A percentile compares a stretch with the other conserved stretches of the same genome.
phyloP scores from a whole-genome alignment of 805 yeast species.

The Wickerhamiella hasegawae region DNA sequence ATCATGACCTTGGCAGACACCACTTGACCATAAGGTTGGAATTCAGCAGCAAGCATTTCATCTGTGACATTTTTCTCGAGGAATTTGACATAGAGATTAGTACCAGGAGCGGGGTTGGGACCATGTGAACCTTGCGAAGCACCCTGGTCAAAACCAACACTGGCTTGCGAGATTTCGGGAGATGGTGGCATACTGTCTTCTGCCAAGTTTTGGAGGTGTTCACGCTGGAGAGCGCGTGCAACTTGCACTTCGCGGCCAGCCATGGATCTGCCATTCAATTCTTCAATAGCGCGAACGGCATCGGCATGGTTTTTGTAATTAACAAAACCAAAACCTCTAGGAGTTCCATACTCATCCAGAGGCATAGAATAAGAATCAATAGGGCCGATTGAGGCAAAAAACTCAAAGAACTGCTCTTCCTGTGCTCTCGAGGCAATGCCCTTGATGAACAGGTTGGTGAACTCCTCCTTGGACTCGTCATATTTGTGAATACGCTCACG shows the following conservation, averaged over 20 bases:
- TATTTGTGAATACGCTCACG: conserved; percentile 39
- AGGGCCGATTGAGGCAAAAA: conserved; percentile 32
- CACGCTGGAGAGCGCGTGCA: conserved; percentile 29
- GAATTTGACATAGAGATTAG: conserved; percentile 57
- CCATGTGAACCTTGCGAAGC: background rate
- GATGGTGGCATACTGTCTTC: too few species aligned
- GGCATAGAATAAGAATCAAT: conserved; percentile 43
- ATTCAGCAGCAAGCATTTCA: conserved; percentile 30
- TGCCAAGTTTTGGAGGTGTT: too few species aligned
- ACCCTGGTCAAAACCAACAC: background rate
- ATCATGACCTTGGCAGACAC: conserved; percentile 42
- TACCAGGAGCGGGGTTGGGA: conserved; percentile 27
- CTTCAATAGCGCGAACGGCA: conserved; percentile 32
- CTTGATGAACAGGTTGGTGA: conserved; percentile 38
- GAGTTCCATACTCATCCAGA: conserved; percentile 18
- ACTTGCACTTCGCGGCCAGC: conserved; percentile 24
- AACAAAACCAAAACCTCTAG: conserved; percentile 44
- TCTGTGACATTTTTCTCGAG: conserved; percentile 42
- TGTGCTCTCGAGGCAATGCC: conserved; percentile 29
- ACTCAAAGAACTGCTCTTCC: conserved; percentile 25
- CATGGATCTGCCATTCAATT: conserved; percentile 30
- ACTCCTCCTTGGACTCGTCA: conserved; percentile 31
- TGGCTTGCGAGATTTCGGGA: too few species aligned
- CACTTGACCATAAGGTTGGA: conserved; percentile 33
- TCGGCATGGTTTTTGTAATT: conserved; percentile 28